A percentile compares a stretch with the other conserved stretches of the same genome.
Evolutionary conservation across 306 rosid genomes (phyloP).

Genomic region (Vigna mungo): DNA sequence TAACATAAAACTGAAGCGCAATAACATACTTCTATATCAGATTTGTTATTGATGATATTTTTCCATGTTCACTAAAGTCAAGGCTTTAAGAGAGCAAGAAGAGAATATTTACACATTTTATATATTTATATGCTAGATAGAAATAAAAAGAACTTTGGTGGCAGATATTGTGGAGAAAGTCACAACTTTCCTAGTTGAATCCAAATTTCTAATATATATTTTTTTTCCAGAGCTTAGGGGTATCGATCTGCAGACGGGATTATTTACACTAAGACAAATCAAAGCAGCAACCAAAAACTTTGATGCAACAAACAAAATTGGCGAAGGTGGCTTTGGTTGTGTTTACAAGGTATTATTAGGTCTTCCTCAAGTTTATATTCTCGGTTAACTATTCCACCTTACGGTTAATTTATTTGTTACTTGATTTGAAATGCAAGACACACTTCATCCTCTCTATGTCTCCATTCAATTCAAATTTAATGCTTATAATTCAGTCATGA

Average conservation of each 20-base stretch:
- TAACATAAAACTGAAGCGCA: slow-evolving; percentile 2
- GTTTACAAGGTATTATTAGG: slow-evolving; percentile 75
- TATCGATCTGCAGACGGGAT: slow-evolving; percentile 82
- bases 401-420: slow-evolving; percentile 16
- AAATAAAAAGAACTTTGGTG: slow-evolving; percentile 1
- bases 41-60: slow-evolving; percentile 6
- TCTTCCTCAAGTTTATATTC: slow-evolving; percentile 23
- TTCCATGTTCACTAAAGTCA: neutral
- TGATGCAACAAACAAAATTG: slow-evolving; percentile 75
- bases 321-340: slow-evolving; percentile 96
- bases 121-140: neutral
- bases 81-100: slow-evolving; percentile 17
- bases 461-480: neutral
- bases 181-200: slow-evolving; percentile 27
- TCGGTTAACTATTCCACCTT: neutral
- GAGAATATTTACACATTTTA: slow-evolving; percentile 1
- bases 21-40: slow-evolving; percentile 7
- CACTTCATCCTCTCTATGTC: slow-evolving; percentile 26
- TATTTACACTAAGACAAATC: slow-evolving; percentile 81
- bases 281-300: slow-evolving; percentile 86
- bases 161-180: slow-evolving; percentile 15
- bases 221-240: slow-evolving; percentile 70
- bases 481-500: neutral
- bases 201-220: neutral
- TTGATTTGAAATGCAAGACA: slow-evolving; percentile 3